phyloP scores from a whole-genome alignment of 148 eudicot species.

The Cornus controversa region DNA sequence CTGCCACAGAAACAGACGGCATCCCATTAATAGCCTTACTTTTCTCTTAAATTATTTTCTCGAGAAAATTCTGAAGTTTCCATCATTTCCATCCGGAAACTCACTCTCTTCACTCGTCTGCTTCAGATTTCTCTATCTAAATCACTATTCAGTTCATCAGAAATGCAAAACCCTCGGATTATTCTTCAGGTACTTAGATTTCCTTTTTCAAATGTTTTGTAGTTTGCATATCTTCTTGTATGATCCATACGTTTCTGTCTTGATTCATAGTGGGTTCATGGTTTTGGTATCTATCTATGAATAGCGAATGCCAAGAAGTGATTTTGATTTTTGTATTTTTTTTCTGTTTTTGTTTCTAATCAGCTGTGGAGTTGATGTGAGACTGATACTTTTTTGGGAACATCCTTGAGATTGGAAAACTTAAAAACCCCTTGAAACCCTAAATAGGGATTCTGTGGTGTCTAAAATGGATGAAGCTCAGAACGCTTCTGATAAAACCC shows the following conservation, averaged over 20 bases:
- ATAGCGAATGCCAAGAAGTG: background rate
- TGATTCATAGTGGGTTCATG: background rate
- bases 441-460: constrained; percentile 20
- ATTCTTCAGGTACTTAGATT: constrained; percentile 6
- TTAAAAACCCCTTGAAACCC: constrained; percentile 18
- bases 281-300: background rate
- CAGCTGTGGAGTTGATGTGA: constrained; percentile 10
- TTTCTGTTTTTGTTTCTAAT: background rate
- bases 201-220: background rate
- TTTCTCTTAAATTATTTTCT: background rate
- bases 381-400: constrained; percentile 6
- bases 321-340: background rate
- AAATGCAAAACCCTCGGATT: constrained; percentile 6
- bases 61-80: background rate
- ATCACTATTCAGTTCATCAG: background rate
- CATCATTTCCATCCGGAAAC: background rate
- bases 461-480: constrained; percentile 9
- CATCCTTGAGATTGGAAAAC: constrained; percentile 26
- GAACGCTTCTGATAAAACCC: constrained; percentile 23
- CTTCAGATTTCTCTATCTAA: background rate
- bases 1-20: too few species aligned
- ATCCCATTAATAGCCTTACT: background rate
- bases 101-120: background rate
- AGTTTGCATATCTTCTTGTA: background rate
- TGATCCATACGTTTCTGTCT: background rate